phyloP scores from a whole-genome alignment of 208 protist genomes.

The Trypanosoma avium region DNA sequence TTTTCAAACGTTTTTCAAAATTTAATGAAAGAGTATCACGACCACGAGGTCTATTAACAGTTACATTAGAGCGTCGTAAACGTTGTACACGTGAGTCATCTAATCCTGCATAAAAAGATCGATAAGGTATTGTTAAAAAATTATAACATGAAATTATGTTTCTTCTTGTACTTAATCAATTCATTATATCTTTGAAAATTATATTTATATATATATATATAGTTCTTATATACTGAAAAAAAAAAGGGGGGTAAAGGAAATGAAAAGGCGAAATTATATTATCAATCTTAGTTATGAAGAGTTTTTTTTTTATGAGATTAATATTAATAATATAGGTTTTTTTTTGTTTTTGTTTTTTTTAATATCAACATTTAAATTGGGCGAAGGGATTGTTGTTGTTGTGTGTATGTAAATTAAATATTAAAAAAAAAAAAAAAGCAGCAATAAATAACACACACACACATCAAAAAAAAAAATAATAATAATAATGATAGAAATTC shows the following conservation, averaged over 20 bases:
- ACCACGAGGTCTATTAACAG: constrained; percentile 77
- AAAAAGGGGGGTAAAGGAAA: too few relatives aligned
- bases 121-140: background rate
- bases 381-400: too few relatives aligned
- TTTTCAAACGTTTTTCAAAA: constrained; percentile 68
- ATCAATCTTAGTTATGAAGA: too few relatives aligned
- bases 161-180: background rate
- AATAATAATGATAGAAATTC: too few relatives aligned
- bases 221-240: too few relatives aligned
- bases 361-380: too few relatives aligned
- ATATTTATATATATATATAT: too few relatives aligned
- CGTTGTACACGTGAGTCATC: constrained; percentile 69
- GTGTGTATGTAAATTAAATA: background rate
- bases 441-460: background rate
- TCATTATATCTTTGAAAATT: background rate
- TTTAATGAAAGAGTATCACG: constrained; percentile 71
- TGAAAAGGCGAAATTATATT: too few relatives aligned
- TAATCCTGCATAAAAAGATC: constrained; percentile 68
- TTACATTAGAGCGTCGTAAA: constrained; percentile 56
- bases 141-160: background rate
- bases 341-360: too few relatives aligned
- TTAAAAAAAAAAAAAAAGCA: background rate
- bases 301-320: too few relatives aligned
- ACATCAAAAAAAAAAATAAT: background rate
- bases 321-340: too few relatives aligned